Percentiles rank a stretch among this genome's conserved stretches.
These are phyloP conservation scores for Aspergillus novofumigatus DNA, from an alignment of 2,329 filamentous ascomycete genomes.

Conservation along the genomic window DNA sequence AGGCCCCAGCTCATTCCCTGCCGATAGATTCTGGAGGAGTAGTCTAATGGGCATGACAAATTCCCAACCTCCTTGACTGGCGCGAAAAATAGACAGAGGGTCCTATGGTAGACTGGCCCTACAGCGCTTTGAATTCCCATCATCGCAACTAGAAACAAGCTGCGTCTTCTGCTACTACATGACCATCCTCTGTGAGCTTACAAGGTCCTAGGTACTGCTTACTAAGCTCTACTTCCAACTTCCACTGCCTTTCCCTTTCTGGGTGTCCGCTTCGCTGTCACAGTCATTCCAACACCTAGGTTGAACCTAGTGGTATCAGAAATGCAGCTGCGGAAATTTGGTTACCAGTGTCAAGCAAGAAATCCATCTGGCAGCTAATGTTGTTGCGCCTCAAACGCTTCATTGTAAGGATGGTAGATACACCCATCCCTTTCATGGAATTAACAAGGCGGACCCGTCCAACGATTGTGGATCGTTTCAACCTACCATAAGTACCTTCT, in stretches of 20 bases:
- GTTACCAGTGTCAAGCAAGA: neutral
- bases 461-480: neutral
- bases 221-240: neutral
- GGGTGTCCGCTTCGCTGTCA: neutral
- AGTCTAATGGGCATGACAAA: neutral
- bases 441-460: neutral
- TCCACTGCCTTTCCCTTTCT: neutral
- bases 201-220: neutral
- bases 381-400: neutral
- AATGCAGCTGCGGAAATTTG: neutral
- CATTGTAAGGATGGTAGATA: neutral
- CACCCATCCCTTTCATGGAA: neutral
- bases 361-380: neutral
- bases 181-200: too few relatives aligned
- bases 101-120: too few relatives aligned
- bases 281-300: neutral
- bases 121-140: too few relatives aligned
- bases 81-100: too few relatives aligned
- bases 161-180: neutral
- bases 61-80: neutral
- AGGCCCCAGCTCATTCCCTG: neutral
- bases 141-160: too few relatives aligned
- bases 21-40: neutral
- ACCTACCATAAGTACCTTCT: neutral
- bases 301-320: neutral